phyloP scores from a whole-genome alignment of 2,329 filamentous ascomycete species.

The Penicillium sp. region DNA sequence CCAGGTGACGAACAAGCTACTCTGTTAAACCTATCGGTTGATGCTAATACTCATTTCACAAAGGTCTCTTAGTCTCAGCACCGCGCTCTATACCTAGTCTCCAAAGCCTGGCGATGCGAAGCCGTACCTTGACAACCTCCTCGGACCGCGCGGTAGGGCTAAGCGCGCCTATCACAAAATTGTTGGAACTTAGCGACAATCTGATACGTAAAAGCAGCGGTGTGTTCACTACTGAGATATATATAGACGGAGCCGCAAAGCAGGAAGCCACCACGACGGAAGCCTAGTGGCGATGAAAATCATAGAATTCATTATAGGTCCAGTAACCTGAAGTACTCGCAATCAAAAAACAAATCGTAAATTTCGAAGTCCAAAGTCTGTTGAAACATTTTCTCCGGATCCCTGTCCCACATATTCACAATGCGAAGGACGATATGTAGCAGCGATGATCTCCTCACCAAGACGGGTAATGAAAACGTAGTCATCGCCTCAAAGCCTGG shows the following conservation, averaged over 20 bases:
- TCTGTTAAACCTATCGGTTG: no score
- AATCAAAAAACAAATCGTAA: background rate
- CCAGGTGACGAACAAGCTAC: no score
- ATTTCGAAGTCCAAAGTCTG: no score
- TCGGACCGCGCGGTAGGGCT: slow-evolving; percentile 17
- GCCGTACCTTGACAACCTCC: slow-evolving; percentile 6
- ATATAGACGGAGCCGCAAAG: slow-evolving; percentile 17
- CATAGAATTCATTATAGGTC: slow-evolving; percentile 16
- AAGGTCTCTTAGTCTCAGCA: background rate
- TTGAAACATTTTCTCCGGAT: slow-evolving; percentile 4
- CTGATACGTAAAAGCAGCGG: slow-evolving; percentile 13
- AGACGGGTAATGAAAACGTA: slow-evolving; percentile 8
- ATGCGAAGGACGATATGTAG: slow-evolving; percentile 57
- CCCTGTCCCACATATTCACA: slow-evolving; percentile 4
- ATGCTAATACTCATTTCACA: no score
- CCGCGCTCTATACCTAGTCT: background rate
- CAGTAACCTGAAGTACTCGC: background rate
- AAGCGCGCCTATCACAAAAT: slow-evolving; percentile 7
- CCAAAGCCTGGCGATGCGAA: background rate
- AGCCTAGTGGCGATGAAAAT: slow-evolving; percentile 16
- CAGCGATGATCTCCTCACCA: slow-evolving; percentile 66
- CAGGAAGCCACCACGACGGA: slow-evolving; percentile 22
- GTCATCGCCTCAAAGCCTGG: background rate
- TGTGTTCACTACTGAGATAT: slow-evolving; percentile 23
- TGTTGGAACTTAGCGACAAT: background rate